Evolutionary conservation across 2,329 filamentous ascomycete genomes (phyloP).

Genomic region (Pseudopithomyces maydicus): DNA sequence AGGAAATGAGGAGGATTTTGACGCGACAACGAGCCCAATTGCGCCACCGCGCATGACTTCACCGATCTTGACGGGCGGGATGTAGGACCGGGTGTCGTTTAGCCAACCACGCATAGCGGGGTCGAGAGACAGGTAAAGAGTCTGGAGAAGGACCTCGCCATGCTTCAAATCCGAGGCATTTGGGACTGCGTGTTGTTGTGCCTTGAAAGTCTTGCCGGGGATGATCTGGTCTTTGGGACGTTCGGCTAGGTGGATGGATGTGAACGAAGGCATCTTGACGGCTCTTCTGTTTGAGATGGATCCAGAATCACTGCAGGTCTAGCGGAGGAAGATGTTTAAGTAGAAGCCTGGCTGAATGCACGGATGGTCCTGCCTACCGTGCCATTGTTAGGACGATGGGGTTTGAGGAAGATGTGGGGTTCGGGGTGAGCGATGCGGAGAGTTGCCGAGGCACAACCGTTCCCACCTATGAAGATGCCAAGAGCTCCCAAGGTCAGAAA

Average conservation of each 20-base stretch:
- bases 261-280: constrained; percentile 46
- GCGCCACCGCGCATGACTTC: constrained; percentile 69
- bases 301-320: not conserved
- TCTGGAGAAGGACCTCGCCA: constrained; percentile 65
- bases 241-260: constrained; percentile 64
- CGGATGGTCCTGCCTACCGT: constrained; percentile 12
- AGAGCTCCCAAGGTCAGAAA: no score
- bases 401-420: constrained; percentile 14
- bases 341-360: constrained; percentile 4
- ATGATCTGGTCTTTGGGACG: constrained; percentile 66
- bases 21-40: constrained; percentile 66
- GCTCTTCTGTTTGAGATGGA: not conserved
- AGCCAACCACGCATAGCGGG: constrained; percentile 79
- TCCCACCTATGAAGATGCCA: not conserved
- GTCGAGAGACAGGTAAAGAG: constrained; percentile 71
- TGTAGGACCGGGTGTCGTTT: constrained; percentile 63
- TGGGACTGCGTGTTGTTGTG: constrained; percentile 56
- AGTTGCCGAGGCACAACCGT: constrained; percentile 14
- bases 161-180: constrained; percentile 59
- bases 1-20: constrained; percentile 59
- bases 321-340: constrained; percentile 2
- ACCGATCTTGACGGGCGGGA: constrained; percentile 70
- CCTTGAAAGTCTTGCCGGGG: constrained; percentile 67
- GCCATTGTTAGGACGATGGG: not conserved
- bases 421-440: constrained; percentile 12